Evolutionary conservation across 1,284 basidiomycete genomes (phyloP), one percentile per base, ranked within the genome.

Genomic region (Austropuccinia psidii): DNA sequence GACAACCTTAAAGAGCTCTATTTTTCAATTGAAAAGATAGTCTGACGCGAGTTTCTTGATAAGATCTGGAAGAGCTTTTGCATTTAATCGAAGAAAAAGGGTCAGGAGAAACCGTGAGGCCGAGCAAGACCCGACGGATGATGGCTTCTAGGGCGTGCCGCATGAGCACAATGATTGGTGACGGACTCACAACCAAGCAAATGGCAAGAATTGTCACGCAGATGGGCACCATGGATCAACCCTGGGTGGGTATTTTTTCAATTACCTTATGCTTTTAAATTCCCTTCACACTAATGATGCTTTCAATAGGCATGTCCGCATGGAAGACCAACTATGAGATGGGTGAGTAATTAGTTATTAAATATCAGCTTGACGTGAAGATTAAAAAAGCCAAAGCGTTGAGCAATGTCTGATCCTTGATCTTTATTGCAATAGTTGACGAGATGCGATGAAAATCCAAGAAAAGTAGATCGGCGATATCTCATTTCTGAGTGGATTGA

Each of bases 161-260:
- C 75, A 93, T 90, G 82, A 97, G 93, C 80, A 88, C 97, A 72
- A 98, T 98, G 95, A 86, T 98, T 54, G 95, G 95, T 6, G 91
- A 87, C 81, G 85, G 92, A 15, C 83, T 98, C 73, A 90, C 85
- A 19, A 83, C 82, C 75, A 82, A 83, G 13, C 90, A 90, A 79
- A 98, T 98, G 96, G 85, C 84, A 13, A 81, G 93, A 90, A 87
- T 98, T 73, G 83, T 98, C 1, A 85, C 86, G 58, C 91, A 98
- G 80, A 96, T 98, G 93, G 91, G 91, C 47, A 89, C 86, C 7
- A 93, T 98, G 84, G 91, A 97, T 77, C 93, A 97, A 79, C 96
- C 94, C 0, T 98, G 96, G 85, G 83, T 83, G 62, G 75, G 80
- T 31, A 1, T 29, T n/a, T 24, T 31, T 19, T 1, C n/a, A 37